Evolutionary conservation across 371 early-diverging fungal genomes (phyloP), one percentile per base, ranked within the genome.

Genomic region (Quaeritorhiza haematococci): DNA sequence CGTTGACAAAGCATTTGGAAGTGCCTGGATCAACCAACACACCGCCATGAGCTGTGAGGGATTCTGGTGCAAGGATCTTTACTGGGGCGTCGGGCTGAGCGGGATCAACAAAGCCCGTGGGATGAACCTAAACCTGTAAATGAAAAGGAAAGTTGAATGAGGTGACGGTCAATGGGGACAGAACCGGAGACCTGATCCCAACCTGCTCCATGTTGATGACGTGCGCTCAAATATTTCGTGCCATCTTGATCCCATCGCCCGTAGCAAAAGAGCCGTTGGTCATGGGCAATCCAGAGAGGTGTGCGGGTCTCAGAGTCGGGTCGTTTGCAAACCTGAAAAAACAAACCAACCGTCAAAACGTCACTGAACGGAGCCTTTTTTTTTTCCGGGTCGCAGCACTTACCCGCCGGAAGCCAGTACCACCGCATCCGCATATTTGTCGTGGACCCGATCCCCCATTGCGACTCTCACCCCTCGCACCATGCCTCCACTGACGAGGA

Each of bases 121-220:
- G 94, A 58, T 93, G 93, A 27, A 93, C 87, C 71, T 93, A 92
- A 41, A 93, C 89, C 69, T 88, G 86, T n/a, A n/a, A n/a, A n/a
- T n/a, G n/a, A n/a, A n/a, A n/a, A n/a, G n/a, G n/a, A n/a, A n/a
- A n/a, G n/a, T n/a, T n/a, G n/a, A n/a, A n/a, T n/a, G n/a, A n/a
- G n/a, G n/a, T n/a, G n/a, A n/a, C n/a, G n/a, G n/a, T n/a, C n/a
- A n/a, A n/a, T n/a, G n/a, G n/a, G n/a, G n/a, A n/a, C n/a, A n/a
- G n/a, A n/a, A n/a, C n/a, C n/a, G n/a, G n/a, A n/a, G n/a, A n/a
- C n/a, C n/a, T n/a, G n/a, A n/a, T n/a, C n/a, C n/a, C n/a, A n/a
- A n/a, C n/a, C n/a, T n/a, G n/a, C n/a, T n/a, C n/a, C n/a, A n/a
- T n/a, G n/a, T n/a, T n/a, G n/a, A n/a, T n/a, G n/a, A n/a, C n/a